Percentiles rank a stretch among this genome's conserved stretches.
Conservation (phyloP, 2,329 filamentous ascomycete species). For the Aphanocladium album region DNA sequence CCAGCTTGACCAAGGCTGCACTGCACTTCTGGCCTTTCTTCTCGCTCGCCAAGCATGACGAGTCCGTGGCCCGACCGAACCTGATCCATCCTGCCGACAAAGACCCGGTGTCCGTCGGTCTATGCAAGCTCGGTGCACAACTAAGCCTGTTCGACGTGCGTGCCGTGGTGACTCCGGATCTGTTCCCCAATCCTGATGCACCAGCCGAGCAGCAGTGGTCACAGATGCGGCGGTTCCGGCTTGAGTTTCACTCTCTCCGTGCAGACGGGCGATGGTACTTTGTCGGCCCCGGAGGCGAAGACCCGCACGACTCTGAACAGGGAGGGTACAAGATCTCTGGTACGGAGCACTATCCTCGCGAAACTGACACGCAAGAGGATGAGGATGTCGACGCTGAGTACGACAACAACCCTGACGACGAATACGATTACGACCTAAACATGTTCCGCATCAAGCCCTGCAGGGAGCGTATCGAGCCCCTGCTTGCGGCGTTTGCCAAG, state of each 20-base stretch:
- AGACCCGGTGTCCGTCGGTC: conserved; percentile 20
- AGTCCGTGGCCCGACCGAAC: conserved; percentile 16
- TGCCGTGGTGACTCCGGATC: conserved; percentile 18
- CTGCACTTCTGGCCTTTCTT: conserved; percentile 16
- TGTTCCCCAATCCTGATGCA: conserved; percentile 11
- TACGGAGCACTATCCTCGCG: conserved; percentile 19
- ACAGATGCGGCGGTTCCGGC: conserved; percentile 18
- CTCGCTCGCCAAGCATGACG: conserved; percentile 6
- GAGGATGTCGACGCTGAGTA: conserved; percentile 11
- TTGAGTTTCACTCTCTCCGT: conserved; percentile 11
- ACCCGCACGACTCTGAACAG: conserved; percentile 15
- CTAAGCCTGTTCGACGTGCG: conserved; percentile 18
- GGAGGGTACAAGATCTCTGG: conserved; percentile 18
- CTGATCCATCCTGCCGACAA: conserved; percentile 16
- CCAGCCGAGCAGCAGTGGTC: conserved; percentile 16
- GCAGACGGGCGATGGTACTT: conserved; percentile 17
- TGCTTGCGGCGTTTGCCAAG: conserved; percentile 20
- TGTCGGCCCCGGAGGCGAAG: conserved; percentile 20
- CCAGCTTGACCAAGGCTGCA: conserved; percentile 15
- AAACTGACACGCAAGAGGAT: conserved; percentile 16
- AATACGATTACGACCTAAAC: conserved; percentile 13
- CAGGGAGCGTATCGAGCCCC: conserved; percentile 19
- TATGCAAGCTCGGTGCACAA: conserved; percentile 18
- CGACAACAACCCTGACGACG: conserved; percentile 9
- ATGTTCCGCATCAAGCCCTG: conserved; percentile 21